phyloP scores from a whole-genome alignment of 2,329 filamentous ascomycete genomes.

The Cordyceps fumosorosea region DNA sequence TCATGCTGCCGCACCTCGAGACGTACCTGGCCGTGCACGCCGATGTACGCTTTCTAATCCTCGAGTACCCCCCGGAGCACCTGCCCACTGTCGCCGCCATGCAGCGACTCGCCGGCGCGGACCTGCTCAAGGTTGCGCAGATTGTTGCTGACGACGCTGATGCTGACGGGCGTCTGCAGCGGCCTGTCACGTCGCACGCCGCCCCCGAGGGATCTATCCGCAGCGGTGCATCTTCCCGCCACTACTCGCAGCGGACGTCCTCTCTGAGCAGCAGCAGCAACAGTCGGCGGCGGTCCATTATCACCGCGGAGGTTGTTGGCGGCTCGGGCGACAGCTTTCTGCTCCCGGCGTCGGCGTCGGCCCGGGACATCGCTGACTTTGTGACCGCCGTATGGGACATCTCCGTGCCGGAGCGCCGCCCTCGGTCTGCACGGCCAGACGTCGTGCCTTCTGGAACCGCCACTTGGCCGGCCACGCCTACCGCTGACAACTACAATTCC shows the following conservation, averaged over 20 bases:
- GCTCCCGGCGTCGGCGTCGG: slow-evolving; percentile 47
- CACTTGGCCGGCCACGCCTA: background rate
- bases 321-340: slow-evolving; percentile 48
- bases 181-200: slow-evolving; percentile 32
- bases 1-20: slow-evolving; percentile 55
- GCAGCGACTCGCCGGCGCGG: slow-evolving; percentile 49
- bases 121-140: slow-evolving; percentile 52
- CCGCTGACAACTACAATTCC: background rate
- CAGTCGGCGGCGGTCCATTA: slow-evolving; percentile 11
- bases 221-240: slow-evolving; percentile 13
- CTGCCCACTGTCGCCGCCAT: slow-evolving; percentile 51
- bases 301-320: slow-evolving; percentile 29
- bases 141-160: slow-evolving; percentile 41
- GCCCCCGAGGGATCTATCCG: slow-evolving; percentile 29
- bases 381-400: slow-evolving; percentile 46
- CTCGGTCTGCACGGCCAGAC: background rate
- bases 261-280: slow-evolving; percentile 8
- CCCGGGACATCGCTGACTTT: slow-evolving; percentile 47
- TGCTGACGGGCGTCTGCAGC: slow-evolving; percentile 16
- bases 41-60: slow-evolving; percentile 48
- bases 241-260: background rate
- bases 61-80: slow-evolving; percentile 53
- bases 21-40: slow-evolving; percentile 49
- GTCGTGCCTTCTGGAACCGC: background rate
- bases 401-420: slow-evolving; percentile 1